Base-by-base conservation (phyloP, 176 grass and related monocot species). In the Rhynchospora pubera region DNA sequence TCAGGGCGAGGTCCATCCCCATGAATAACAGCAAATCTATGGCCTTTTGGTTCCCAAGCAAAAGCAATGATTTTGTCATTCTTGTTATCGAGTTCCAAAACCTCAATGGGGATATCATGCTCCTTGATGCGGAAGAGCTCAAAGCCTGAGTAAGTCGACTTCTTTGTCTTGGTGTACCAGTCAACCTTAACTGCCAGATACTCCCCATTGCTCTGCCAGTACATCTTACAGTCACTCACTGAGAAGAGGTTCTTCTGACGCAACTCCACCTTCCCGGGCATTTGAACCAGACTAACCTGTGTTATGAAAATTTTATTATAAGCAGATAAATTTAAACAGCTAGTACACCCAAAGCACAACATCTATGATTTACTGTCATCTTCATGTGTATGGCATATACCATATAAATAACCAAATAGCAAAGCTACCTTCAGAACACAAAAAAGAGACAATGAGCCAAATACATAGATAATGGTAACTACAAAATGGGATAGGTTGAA, bases 11-110 rank as follows among this genome's bases (percentile, higher is more conserved):
- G 94, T 45, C 91, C 84, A 78, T 97, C 94, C 18, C 94, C 94
- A 44, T 97, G 94, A 75, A 97, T 94, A 56, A 97, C 87, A 74
- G 90, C 94, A 86, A 97, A 97, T 19, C 94, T 87, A 19, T 97
- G 94, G 10, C 94, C 94, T 79, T 84, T 94, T 32, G 94, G 94
- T 74, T 97, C 94, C 94, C 94, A 97, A 60, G 94, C 91, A 68
- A 97, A 97, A 71, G 94, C 94, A 75, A 97, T 88, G 32, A 97
- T 94, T 75, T 97, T 97, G 83, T 97, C 94, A 79, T 97, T 97
- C 79, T 97, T 97, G 65, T 97, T 97, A 32, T 97, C 94, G 7
- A 97, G 83, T 86, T 97, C 94, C 78, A 97, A 78, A 1, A 97
- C 94, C 90, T 97, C 94, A 90, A 97, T 94, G 45, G 94, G 94